Conservation (phyloP, 106 monocot species). For the Iris macrosiphon region DNA sequence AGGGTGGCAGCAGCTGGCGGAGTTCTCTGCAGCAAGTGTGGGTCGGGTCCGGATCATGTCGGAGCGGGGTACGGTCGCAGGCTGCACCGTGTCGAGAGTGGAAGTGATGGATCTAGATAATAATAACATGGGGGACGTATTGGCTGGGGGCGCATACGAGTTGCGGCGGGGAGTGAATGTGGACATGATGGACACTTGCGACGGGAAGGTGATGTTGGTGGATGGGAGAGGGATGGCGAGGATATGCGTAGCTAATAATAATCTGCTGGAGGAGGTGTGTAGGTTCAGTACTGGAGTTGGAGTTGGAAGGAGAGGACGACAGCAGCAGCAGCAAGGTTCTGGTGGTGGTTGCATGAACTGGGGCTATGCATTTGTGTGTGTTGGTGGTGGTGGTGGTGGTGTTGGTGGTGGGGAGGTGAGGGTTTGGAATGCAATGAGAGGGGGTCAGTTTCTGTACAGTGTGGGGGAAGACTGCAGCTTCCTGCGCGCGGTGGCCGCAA, state of each 20-base stretch:
- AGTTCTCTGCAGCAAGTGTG: slow-evolving; percentile 8
- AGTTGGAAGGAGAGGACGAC: neutral
- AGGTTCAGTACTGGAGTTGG: neutral
- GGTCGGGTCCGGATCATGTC: slow-evolving; percentile 34
- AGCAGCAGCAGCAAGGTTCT: neutral
- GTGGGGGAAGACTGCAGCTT: neutral
- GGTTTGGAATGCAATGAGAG: neutral
- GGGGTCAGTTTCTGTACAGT: slow-evolving; percentile 6
- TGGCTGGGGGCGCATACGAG: too few species aligned
- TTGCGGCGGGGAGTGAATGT: neutral
- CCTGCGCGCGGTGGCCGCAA: neutral
- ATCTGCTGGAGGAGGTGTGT: slow-evolving; percentile 1
- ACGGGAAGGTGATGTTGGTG: neutral
- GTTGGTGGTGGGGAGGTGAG: neutral
- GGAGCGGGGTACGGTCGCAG: slow-evolving; percentile 13
- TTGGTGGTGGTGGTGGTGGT: neutral
- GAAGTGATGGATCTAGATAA: slow-evolving; percentile 5
- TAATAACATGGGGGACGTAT: too few species aligned
- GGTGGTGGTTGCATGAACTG: neutral
- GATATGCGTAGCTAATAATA: neutral
- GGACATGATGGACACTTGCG: neutral
- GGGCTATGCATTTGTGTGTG: slow-evolving; percentile 3
- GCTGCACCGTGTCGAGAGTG: slow-evolving; percentile 23
- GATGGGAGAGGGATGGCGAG: neutral
- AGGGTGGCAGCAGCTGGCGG: slow-evolving; percentile 56